phyloP scores from a whole-genome alignment of 1,284 basidiomycete species.

The Ustilago crameri region DNA sequence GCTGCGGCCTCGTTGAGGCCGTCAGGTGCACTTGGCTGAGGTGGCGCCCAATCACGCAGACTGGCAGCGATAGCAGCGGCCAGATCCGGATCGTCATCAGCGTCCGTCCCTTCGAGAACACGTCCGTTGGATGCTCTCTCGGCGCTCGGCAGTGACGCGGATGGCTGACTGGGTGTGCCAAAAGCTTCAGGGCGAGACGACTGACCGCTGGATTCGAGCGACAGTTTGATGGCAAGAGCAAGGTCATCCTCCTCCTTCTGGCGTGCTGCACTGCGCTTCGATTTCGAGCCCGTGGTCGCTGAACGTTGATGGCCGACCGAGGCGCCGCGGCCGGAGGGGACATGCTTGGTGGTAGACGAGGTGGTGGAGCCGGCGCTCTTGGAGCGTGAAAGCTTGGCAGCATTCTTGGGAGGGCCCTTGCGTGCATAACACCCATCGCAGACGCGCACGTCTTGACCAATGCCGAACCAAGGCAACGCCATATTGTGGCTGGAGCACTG shows the following conservation, averaged over 20 bases:
- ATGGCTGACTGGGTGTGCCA: constrained; percentile 66
- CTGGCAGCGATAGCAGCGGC: constrained; percentile 95
- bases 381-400: constrained; percentile 45
- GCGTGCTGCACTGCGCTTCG: constrained; percentile 69
- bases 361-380: constrained; percentile 38
- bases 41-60: constrained; percentile 75
- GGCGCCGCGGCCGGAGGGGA: constrained; percentile 52
- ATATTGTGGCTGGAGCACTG: constrained; percentile 87
- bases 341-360: constrained; percentile 27
- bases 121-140: constrained; percentile 62
- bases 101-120: constrained; percentile 70
- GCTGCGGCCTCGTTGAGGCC: constrained; percentile 26
- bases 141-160: constrained; percentile 69
- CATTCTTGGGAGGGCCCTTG: constrained; percentile 55
- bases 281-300: constrained; percentile 58
- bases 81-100: constrained; percentile 92
- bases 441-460: constrained; percentile 90
- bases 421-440: constrained; percentile 81
- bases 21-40: constrained; percentile 57
- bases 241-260: constrained; percentile 82
- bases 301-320: constrained; percentile 62
- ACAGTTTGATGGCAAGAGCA: constrained; percentile 91
- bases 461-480: constrained; percentile 91
- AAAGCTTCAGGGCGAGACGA: constrained; percentile 74
- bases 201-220: constrained; percentile 72